Evolutionary conservation across 148 eudicot genomes (phyloP), one percentile per base, ranked within the genome.

Genomic region (Heliosperma pusillum): DNA sequence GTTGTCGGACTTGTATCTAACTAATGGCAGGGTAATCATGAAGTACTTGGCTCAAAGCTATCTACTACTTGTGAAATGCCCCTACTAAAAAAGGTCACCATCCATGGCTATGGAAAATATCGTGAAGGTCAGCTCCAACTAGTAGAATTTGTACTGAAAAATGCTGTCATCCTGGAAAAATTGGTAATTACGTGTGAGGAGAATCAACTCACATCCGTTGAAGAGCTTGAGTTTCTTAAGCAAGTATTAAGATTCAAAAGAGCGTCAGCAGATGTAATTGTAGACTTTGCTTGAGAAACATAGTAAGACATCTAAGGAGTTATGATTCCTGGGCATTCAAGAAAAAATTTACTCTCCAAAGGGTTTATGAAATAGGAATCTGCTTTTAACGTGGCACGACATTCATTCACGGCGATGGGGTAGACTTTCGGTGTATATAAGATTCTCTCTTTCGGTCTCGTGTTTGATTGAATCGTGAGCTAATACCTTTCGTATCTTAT

Each of bases 231-330:
- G 17, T 50, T 50, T 4, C 25, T 64, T n/a, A 29, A 27, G 44
- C 33, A 64, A 13, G 21, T 74, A 64, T 64, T 59, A 26, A 20
- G 30, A 2, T 27, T 74, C 25, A 21, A 10, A 19, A 74, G 45
- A 66, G 76, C 76, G 4, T 74, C 76, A 62, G 27, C 60, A 62
- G 63, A 42, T 7, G 76, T 68, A 45, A 63, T 15, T n/a, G 36
- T 74, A 10, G 59, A 36, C 19, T 74, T 62, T 71, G 62, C 22
- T 58, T 58, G 24, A 58, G 10, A n/a, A 57, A 50, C 15, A 50
- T 36, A 50, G 55, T 16, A 50, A 4, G 15, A 17, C 55, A 50
- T 13, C 55, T 50, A 11, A 50, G 19, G 55, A 50, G 5, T 11
- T 50, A 15, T 36, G 42, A 36, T 4, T 36, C 42, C 9, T 36